Conservation (phyloP, 371 early-diverging fungal species). For the Saksenaea vasiformis region DNA sequence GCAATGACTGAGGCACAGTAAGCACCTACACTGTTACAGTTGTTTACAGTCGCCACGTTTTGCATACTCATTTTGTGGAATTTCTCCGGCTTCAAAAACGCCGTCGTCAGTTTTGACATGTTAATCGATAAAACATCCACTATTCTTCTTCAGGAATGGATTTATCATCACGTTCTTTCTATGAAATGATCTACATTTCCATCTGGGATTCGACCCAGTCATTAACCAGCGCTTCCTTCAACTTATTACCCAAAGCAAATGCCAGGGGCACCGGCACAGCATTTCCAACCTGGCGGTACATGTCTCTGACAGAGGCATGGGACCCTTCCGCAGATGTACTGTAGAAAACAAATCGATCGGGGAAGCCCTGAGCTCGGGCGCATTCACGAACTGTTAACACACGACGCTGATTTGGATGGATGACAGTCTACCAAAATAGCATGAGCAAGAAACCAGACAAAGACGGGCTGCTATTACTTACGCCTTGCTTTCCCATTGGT, state of each 20-base stretch:
- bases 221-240: slow-evolving; percentile 43
- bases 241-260: slow-evolving; percentile 40
- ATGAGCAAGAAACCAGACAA: neutral
- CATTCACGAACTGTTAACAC: slow-evolving; percentile 58
- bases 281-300: slow-evolving; percentile 63
- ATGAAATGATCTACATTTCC: neutral
- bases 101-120: too few species aligned
- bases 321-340: slow-evolving; percentile 17
- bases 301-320: slow-evolving; percentile 27
- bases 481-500: slow-evolving; percentile 61
- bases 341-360: slow-evolving; percentile 56
- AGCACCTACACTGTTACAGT: too few species aligned
- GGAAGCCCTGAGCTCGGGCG: slow-evolving; percentile 69
- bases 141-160: too few species aligned
- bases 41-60: too few species aligned
- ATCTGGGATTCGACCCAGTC: slow-evolving; percentile 13
- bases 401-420: slow-evolving; percentile 61
- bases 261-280: slow-evolving; percentile 65
- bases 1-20: too few species aligned
- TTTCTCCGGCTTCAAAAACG: too few species aligned
- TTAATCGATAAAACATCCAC: too few species aligned
- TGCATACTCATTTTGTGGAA: too few species aligned
- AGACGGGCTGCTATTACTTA: slow-evolving; percentile 6
- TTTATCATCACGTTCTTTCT: neutral
- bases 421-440: slow-evolving; percentile 35